Evolutionary conservation across 495 filamentous ascomycete species (phyloP).

Genomic region (Neurospora sp.): DNA sequence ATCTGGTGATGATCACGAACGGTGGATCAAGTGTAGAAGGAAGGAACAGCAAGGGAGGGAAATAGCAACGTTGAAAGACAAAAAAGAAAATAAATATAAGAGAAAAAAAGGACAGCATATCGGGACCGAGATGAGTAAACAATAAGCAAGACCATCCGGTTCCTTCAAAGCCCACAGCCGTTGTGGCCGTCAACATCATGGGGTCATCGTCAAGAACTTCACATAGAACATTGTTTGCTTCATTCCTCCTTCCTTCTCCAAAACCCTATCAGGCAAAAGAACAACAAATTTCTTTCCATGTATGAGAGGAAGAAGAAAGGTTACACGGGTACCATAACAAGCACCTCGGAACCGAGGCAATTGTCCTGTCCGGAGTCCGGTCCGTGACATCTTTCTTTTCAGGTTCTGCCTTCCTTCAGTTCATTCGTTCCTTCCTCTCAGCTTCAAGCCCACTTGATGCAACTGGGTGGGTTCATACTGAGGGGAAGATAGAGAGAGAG

Average conservation of each 20-base stretch:
- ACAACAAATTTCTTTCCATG: background rate
- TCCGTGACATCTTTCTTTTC: background rate
- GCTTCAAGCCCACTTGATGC: background rate
- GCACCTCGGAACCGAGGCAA: background rate
- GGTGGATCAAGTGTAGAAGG: background rate
- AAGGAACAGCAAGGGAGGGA: background rate
- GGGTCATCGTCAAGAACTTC: background rate
- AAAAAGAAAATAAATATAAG: background rate
- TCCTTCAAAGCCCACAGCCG: background rate
- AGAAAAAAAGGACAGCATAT: background rate
- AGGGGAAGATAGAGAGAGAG: background rate
- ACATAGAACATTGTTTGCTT: background rate
- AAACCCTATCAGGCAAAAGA: background rate
- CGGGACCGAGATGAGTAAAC: background rate
- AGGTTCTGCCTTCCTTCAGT: background rate
- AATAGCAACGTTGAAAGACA: background rate
- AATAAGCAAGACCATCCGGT: background rate
- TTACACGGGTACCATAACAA: background rate
- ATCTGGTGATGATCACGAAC: background rate
- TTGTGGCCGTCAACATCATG: background rate
- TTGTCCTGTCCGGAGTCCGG: background rate
- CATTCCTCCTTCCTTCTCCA: background rate
- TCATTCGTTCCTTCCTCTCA: background rate
- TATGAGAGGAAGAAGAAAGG: background rate
- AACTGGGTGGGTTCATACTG: background rate